Conservation (phyloP, 345 rosid species). For the Excoecaria cochinchinensis region DNA sequence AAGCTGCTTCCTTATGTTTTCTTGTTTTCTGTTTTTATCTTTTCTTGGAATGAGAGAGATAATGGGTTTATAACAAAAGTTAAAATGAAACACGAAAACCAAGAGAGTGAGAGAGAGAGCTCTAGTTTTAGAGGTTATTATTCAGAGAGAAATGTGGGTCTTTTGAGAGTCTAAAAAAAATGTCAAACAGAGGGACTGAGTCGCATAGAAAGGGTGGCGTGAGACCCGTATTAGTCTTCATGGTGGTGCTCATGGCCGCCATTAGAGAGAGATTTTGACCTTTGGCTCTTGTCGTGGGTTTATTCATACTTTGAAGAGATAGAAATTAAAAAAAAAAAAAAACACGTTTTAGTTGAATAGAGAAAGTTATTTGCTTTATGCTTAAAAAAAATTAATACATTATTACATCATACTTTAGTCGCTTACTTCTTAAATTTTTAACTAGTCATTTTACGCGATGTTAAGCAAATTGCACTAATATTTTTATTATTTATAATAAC, state of each 20-base stretch:
- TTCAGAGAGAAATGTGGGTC: not conserved
- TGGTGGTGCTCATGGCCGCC: slow-evolving; percentile 35
- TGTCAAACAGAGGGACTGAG: slow-evolving; percentile 30
- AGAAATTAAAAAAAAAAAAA: slow-evolving; percentile 8
- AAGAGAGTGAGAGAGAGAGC: slow-evolving; percentile 30
- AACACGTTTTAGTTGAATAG: slow-evolving; percentile 33
- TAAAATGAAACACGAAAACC: slow-evolving; percentile 43
- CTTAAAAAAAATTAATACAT: not conserved
- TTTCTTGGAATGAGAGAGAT: slow-evolving; percentile 34
- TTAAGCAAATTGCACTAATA: no score
- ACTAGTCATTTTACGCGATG: not conserved
- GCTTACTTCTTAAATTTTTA: not conserved
- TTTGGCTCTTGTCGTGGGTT: slow-evolving; percentile 12
- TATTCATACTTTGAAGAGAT: slow-evolving; percentile 11
- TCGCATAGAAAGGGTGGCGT: slow-evolving; percentile 13
- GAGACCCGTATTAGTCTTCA: slow-evolving; percentile 3
- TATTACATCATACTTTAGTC: not conserved
- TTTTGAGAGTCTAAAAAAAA: slow-evolving; percentile 7
- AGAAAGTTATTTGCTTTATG: not conserved
- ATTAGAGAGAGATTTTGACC: slow-evolving; percentile 42
- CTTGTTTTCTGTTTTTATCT: slow-evolving; percentile 10
- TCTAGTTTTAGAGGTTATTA: not conserved
- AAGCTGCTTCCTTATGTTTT: slow-evolving; percentile 21
- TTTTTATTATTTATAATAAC: no score
- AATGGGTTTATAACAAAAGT: slow-evolving; percentile 43